Evolutionary conservation across 1,139 yeast species (phyloP), one percentile per base, ranked within the genome.

Genomic region (Kodamaea anthophila): DNA sequence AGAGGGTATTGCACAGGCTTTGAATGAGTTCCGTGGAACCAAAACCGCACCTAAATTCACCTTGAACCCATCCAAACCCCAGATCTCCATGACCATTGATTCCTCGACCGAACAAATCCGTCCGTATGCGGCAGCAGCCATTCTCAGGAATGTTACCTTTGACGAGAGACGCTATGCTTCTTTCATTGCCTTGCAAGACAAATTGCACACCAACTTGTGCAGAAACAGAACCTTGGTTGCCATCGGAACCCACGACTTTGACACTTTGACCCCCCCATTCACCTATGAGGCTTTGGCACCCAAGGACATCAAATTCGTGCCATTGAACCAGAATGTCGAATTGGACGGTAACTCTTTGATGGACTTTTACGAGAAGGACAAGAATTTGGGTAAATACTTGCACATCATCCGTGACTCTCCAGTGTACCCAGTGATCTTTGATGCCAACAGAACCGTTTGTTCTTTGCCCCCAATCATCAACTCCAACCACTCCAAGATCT

Each of bases 401-500:
- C 95, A 80, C 51, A 82, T 93, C 46, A 86, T 93, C 52, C 78
- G 77, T 47, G 86, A 85, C 55, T 79, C 88, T 15, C 94, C 95
- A 14, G 94, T 83, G 31, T 86, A 74, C 58, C 99, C 98, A 16
- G 87, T 87, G 26, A 84, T 91, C 50, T 71, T 79, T 46, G 98
- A 91, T 58, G 61, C 81, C 32, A 70, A 78, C 29, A 73, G 82
- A 51, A 71, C 74, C 9, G 94, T 93, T 34, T 80, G 94, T 47
- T 88, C 97, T 9, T 60, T 93, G 65, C 99, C 99, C 29, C 99
- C 99, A 41, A 83, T 93, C 53, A 93, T 93, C 65, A 93, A 93
- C 65, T 82, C 95, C 21, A 81, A 93, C 51, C 85, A 72, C 51
- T 82, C 96, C 34, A 93, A 93, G 63, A 86, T 93, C 47, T 70